Evolutionary conservation across 768 basidiomycete species (phyloP), one percentile per base, ranked within the genome.

Genomic region (Lactarius deliciosus): DNA sequence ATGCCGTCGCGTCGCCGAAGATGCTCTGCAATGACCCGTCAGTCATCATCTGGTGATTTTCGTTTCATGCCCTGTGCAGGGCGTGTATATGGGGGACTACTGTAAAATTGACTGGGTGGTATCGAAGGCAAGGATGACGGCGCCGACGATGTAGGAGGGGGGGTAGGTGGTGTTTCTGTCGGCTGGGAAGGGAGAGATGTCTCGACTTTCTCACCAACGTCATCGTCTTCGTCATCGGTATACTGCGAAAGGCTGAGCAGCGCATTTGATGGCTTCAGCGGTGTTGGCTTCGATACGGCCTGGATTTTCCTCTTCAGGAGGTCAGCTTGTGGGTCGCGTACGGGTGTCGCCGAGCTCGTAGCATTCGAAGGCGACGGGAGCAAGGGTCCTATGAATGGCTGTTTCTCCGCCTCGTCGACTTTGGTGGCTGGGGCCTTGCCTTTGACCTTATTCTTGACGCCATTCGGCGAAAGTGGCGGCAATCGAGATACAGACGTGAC

Each of bases 381-480:
- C 50, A 84, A 74, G 28, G 90, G 90, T 3, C 88, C 90, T 68
- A 90, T 88, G 71, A 90, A 86, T 6, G 83, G 80, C 34, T 71
- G 76, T 9, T 75, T 74, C 63, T 83, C 78, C 73, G 82, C 84
- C 85, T 79, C 80, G 25, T 81, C 81, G n/a, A 79, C 73, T 41
- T 79, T 78, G 58, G 73, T 76, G n/a, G 87, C 81, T 77, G 84
- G 80, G 79, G 82, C 70, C 73, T 79, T 83, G 64, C 78, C 74
- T 75, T 79, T 82, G 78, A 81, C 78, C 57, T 80, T 81, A 7
- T 82, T 79, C 1, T 81, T 78, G 57, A 89, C 71, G 25, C 76
- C 79, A 32, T 71, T 69, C 16, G 66, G 73, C 25, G 68, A 70
- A 34, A 43, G 25, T 60, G 61, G 55, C 18, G 28, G 61, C 34